These are phyloP conservation scores for Cryphonectria carpinicola DNA, from an alignment of 2,329 filamentous ascomycete species.

Conservation along the genomic window DNA sequence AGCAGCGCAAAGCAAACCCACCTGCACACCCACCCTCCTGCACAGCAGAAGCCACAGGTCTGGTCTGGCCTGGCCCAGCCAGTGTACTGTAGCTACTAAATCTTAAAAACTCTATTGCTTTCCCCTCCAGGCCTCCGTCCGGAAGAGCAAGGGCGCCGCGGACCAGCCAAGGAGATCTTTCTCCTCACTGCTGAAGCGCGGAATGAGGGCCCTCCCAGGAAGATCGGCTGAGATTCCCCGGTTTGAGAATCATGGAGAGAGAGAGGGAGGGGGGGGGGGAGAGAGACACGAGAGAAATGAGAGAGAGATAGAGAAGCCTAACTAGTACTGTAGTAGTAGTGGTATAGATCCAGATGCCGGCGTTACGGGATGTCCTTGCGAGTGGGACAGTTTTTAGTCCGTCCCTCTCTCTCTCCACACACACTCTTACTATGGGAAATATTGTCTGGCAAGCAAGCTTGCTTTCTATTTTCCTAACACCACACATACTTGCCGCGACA, in stretches of 20 bases:
- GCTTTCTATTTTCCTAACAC: not conserved
- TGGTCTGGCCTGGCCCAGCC: not conserved
- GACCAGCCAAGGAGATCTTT: not conserved
- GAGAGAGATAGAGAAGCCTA: not conserved
- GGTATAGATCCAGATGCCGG: not conserved
- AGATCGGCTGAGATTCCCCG: not conserved
- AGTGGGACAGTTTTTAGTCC: not conserved
- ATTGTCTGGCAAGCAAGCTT: not conserved
- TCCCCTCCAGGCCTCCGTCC: not conserved
- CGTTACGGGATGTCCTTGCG: not conserved
- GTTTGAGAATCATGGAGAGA: too few relatives aligned
- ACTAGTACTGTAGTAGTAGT: not conserved
- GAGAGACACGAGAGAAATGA: too few relatives aligned
- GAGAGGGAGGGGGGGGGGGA: too few relatives aligned
- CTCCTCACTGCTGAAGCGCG: not conserved
- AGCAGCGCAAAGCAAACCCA: not conserved
- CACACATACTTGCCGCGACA: constrained; percentile 5
- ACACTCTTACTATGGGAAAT: not conserved
- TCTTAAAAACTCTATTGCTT: constrained; percentile 19
- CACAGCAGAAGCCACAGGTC: not conserved
- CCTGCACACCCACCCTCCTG: not conserved
- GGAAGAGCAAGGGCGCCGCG: not conserved
- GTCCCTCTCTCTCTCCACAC: not conserved
- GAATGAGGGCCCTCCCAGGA: not conserved
- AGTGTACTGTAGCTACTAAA: constrained; percentile 22